These are phyloP conservation scores for Hyphopichia fennica DNA, from an alignment of 1,139 yeast genomes.

Conservation along the genomic window DNA sequence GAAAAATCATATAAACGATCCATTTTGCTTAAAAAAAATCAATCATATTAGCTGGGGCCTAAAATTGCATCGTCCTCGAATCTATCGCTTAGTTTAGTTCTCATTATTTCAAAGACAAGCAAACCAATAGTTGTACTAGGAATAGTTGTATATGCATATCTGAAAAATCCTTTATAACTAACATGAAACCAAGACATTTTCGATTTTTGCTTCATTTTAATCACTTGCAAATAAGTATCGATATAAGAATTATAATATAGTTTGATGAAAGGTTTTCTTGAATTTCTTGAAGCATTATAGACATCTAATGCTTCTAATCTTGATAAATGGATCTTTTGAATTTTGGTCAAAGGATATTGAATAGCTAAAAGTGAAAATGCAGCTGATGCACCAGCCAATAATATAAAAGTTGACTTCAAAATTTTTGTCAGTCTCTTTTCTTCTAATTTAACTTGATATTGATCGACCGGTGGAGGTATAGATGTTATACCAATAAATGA, in stretches of 20 bases:
- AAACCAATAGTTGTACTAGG: conserved; percentile 90
- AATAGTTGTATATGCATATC: conserved; percentile 71
- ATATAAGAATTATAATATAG: conserved; percentile 68
- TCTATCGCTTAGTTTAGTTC: conserved; percentile 46
- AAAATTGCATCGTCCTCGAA: conserved; percentile 20
- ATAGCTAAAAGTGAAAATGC: conserved; percentile 73
- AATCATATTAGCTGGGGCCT: not conserved
- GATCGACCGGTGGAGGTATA: conserved; percentile 27
- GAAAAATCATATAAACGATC: no score
- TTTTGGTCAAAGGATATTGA: conserved; percentile 78
- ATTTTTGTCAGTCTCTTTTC: conserved; percentile 47
- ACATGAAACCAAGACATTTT: conserved; percentile 60
- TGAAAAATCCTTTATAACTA: conserved; percentile 74
- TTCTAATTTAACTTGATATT: conserved; percentile 29
- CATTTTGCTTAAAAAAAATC: not conserved
- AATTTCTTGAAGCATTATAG: conserved; percentile 43
- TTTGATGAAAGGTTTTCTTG: conserved; percentile 40
- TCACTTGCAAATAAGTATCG: conserved; percentile 66
- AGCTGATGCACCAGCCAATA: conserved; percentile 89
- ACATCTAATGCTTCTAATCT: conserved; percentile 80
- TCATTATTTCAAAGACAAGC: conserved; percentile 78
- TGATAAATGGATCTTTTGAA: conserved; percentile 78
- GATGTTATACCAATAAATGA: conserved; percentile 9
- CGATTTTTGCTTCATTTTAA: conserved; percentile 54
- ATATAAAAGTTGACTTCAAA: conserved; percentile 67